Percentiles rank a stretch among this genome's conserved stretches.
phyloP scores from a whole-genome alignment of 108 stramenopile species.

The Hondaea fermentalgiana region DNA sequence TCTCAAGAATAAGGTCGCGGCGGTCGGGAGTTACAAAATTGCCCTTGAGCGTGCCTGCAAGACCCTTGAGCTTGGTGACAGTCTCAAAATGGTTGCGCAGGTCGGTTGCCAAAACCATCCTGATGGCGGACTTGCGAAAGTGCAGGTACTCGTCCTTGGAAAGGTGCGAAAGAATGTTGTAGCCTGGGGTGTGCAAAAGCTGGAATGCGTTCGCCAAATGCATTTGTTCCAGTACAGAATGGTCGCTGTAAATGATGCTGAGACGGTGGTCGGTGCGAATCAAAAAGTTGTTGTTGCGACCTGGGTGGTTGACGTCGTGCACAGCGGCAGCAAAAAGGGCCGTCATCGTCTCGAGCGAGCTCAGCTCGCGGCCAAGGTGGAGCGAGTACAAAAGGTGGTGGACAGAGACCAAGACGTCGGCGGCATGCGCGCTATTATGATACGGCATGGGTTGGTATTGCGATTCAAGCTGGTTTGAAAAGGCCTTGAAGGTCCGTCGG shows the following conservation, averaged over 20 bases:
- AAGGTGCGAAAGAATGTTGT: slow-evolving; percentile 26
- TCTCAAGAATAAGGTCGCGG: slow-evolving; percentile 22
- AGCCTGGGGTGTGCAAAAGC: slow-evolving; percentile 30
- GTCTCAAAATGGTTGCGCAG: slow-evolving; percentile 23
- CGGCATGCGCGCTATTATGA: slow-evolving; percentile 45
- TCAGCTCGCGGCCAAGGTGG: not conserved
- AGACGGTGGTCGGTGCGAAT: slow-evolving; percentile 32
- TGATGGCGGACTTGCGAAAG: slow-evolving; percentile 27
- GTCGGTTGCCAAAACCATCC: slow-evolving; percentile 45
- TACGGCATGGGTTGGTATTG: slow-evolving; percentile 22
- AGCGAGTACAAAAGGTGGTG: slow-evolving; percentile 31
- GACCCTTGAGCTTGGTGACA: slow-evolving; percentile 3
- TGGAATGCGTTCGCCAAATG: slow-evolving; percentile 45
- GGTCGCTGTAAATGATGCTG: slow-evolving; percentile 50
- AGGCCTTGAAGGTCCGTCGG: not conserved
- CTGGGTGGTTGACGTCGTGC: slow-evolving; percentile 57
- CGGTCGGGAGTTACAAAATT: not conserved
- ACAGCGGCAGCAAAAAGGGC: slow-evolving; percentile 43
- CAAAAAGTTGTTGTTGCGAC: slow-evolving; percentile 49
- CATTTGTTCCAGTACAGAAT: slow-evolving; percentile 47
- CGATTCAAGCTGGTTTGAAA: not conserved
- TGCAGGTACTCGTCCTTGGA: not conserved
- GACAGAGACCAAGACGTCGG: slow-evolving; percentile 41
- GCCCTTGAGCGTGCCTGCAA: not conserved
- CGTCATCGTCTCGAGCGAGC: slow-evolving; percentile 23